Evolutionary conservation across 305 asterid genomes (phyloP).

Genomic region (Solanum hybrid): DNA sequence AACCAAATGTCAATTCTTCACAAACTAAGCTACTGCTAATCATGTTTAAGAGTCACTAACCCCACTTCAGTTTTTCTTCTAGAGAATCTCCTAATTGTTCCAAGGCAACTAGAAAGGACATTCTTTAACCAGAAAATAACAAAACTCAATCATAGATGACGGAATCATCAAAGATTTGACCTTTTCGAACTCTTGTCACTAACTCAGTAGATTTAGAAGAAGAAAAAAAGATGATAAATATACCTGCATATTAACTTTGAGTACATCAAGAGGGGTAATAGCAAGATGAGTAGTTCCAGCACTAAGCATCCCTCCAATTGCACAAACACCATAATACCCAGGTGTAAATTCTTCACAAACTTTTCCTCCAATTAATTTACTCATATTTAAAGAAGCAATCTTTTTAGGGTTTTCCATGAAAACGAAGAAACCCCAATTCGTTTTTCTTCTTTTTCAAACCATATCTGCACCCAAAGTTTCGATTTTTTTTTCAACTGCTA

Average conservation of each 20-base stretch:
- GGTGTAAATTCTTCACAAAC: slow-evolving; percentile 21
- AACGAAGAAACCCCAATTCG: not conserved
- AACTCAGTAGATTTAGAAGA: not conserved
- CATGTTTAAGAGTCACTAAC: not conserved
- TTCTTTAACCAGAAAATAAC: not conserved
- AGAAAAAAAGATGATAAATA: not conserved
- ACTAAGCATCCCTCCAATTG: slow-evolving; percentile 37
- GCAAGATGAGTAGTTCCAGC: slow-evolving; percentile 38
- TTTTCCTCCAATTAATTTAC: slow-evolving; percentile 4
- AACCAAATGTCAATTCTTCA: not conserved
- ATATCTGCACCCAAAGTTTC: not conserved
- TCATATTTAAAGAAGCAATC: not conserved
- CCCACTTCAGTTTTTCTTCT: not conserved
- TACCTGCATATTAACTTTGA: slow-evolving; percentile 30
- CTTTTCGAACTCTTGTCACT: not conserved
- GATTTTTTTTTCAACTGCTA: not conserved
- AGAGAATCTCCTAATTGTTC: not conserved
- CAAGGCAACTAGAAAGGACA: not conserved
- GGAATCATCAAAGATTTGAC: not conserved
- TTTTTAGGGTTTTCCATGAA: not conserved
- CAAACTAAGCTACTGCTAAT: not conserved
- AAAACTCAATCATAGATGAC: not conserved
- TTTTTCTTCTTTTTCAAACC: slow-evolving; percentile 6
- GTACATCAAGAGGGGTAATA: slow-evolving; percentile 40
- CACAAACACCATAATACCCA: slow-evolving; percentile 34